These are phyloP conservation scores for Symbiodinium pilosum DNA, from an alignment of 73 alveolate genomes.

Conservation along the genomic window DNA sequence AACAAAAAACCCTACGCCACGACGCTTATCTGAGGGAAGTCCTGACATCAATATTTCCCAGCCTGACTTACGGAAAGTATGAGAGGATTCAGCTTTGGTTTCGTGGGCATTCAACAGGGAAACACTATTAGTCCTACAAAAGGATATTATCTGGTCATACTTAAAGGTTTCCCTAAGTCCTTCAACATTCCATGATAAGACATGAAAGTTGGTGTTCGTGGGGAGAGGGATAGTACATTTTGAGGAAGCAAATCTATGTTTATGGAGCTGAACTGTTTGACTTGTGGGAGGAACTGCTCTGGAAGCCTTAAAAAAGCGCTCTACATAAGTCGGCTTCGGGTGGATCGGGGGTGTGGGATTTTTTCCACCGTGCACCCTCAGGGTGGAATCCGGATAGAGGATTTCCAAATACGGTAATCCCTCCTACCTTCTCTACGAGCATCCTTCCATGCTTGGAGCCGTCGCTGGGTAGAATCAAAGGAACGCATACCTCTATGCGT, in stretches of 20 bases:
- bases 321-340: neutral
- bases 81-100: neutral
- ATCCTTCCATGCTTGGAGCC: neutral
- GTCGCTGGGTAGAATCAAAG: neutral
- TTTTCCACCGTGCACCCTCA: neutral
- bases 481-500: neutral
- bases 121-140: neutral
- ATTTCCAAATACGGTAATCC: neutral
- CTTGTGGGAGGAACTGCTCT: too few relatives aligned
- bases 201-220: neutral
- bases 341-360: neutral
- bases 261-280: neutral
- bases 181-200: neutral
- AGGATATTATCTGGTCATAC: neutral
- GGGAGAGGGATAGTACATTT: neutral
- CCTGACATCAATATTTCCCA: neutral
- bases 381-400: neutral
- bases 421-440: neutral
- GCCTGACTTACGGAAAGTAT: neutral
- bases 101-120: neutral
- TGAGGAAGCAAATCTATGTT: neutral
- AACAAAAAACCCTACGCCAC: too few relatives aligned
- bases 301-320: neutral
- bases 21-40: too few relatives aligned
- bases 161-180: neutral